phyloP scores from a whole-genome alignment of 2,329 filamentous ascomycete genomes.

The Paraconiothyrium sp. region DNA sequence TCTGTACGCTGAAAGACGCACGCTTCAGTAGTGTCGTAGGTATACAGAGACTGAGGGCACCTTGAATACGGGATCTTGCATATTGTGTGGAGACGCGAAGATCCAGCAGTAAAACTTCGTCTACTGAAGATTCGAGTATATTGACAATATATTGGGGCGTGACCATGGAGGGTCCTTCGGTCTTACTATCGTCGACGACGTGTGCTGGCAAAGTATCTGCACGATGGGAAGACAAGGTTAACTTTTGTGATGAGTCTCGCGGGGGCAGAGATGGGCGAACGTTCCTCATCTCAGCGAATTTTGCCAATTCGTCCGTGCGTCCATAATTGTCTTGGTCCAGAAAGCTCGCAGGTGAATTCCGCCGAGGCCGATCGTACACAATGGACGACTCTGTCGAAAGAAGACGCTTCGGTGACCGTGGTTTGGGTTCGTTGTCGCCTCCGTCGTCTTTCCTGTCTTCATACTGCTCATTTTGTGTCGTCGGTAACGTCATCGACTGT shows the following conservation, averaged over 20 bases:
- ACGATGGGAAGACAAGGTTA: constrained; percentile 43
- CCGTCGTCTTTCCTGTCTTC: constrained; percentile 34
- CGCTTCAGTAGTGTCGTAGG: constrained; percentile 93
- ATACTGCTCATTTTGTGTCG: constrained; percentile 23
- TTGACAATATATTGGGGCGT: constrained; percentile 61
- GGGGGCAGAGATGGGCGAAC: constrained; percentile 45
- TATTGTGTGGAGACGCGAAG: constrained; percentile 88
- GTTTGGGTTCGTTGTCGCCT: constrained; percentile 30
- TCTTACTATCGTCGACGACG: constrained; percentile 34
- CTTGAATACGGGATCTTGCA: constrained; percentile 74
- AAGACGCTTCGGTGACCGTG: constrained; percentile 60
- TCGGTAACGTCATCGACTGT: constrained; percentile 41
- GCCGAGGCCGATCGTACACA: constrained; percentile 55
- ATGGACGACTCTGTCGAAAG: constrained; percentile 56
- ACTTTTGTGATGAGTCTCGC: constrained; percentile 24
- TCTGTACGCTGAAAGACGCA: constrained; percentile 87
- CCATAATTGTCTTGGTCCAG: constrained; percentile 43
- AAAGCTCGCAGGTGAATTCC: constrained; percentile 59
- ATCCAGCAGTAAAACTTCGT: constrained; percentile 77
- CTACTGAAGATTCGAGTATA: constrained; percentile 57
- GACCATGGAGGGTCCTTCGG: constrained; percentile 52
- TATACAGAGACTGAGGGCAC: constrained; percentile 92
- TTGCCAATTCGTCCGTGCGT: constrained; percentile 45
- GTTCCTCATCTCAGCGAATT: constrained; percentile 46
- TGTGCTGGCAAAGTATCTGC: constrained; percentile 57